Percentiles rank a stretch among this genome's conserved stretches.
Evolutionary conservation across 2,329 filamentous ascomycete species (phyloP).

Genomic region (Clarireedia monteithiana): DNA sequence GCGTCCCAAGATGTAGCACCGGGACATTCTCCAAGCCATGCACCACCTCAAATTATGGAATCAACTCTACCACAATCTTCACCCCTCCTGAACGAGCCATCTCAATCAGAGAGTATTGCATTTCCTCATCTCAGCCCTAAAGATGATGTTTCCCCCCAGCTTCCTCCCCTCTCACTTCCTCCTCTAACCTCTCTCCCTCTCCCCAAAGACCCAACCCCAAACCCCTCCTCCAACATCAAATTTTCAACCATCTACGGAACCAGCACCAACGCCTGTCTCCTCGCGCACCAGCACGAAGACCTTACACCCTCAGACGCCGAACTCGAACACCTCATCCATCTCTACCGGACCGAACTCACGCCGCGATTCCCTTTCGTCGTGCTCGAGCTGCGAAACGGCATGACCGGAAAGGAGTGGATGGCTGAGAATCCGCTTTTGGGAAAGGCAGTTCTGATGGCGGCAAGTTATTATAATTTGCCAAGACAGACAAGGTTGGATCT

Average conservation of each 20-base stretch:
- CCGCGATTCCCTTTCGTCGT: slow-evolving; percentile 1
- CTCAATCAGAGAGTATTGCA: too few species aligned
- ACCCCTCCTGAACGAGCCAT: too few species aligned
- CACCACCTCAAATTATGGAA: too few species aligned
- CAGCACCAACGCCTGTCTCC: slow-evolving; percentile 1
- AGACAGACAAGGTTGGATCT: slow-evolving; percentile 1
- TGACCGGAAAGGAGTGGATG: neutral
- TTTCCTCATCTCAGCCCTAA: too few species aligned
- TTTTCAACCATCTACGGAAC: neutral
- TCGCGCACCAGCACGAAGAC: neutral
- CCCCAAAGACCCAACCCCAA: neutral
- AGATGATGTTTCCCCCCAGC: neutral
- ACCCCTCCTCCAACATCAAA: neutral
- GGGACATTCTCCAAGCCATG: neutral
- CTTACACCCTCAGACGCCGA: slow-evolving; percentile 1
- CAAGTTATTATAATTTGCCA: slow-evolving; percentile 1
- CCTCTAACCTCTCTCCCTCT: neutral
- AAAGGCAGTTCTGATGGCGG: slow-evolving; percentile 4
- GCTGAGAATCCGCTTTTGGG: neutral
- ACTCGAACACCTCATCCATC: neutral
- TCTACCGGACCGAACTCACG: neutral
- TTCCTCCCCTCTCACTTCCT: neutral
- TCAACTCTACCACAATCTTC: too few species aligned
- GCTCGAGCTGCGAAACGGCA: neutral
- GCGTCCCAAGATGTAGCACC: neutral